Evolutionary conservation across 176 grass and related monocot species (phyloP).

Genomic region (Aechmea fasciata): DNA sequence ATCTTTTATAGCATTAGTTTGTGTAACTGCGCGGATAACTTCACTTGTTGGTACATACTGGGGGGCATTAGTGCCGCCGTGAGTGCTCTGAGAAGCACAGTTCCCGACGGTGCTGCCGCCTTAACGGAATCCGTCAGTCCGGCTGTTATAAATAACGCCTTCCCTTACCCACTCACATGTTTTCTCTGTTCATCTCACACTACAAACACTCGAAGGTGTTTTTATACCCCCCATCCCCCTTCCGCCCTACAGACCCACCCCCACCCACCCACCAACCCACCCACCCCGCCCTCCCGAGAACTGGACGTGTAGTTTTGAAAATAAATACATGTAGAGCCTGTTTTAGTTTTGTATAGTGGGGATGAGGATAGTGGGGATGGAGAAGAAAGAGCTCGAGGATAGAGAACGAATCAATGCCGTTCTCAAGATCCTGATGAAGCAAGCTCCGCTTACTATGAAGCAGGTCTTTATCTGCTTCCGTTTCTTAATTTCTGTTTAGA

Average conservation of each 20-base stretch:
- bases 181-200: neutral
- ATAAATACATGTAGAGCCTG: no score
- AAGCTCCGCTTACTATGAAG: slow-evolving; percentile 68
- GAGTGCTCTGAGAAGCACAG: neutral
- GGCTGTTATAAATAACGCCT: slow-evolving; percentile 3
- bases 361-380: slow-evolving; percentile 49
- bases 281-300: neutral
- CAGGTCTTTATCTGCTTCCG: slow-evolving; percentile 28
- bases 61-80: neutral
- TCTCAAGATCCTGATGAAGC: slow-evolving; percentile 72
- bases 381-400: slow-evolving; percentile 59
- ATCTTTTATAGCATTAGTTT: no score
- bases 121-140: neutral
- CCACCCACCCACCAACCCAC: neutral
- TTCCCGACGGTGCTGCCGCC: neutral
- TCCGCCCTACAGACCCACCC: neutral
- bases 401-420: slow-evolving; percentile 72
- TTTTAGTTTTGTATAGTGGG: slow-evolving; percentile 24
- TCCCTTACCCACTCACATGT: neutral
- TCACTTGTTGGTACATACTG: no score
- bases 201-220: neutral
- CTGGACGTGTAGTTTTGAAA: no score
- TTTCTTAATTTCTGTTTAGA: neutral
- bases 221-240: neutral
- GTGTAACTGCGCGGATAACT: no score